phyloP scores from a whole-genome alignment of 2,329 filamentous ascomycete species.

The Diplodia intermedia region DNA sequence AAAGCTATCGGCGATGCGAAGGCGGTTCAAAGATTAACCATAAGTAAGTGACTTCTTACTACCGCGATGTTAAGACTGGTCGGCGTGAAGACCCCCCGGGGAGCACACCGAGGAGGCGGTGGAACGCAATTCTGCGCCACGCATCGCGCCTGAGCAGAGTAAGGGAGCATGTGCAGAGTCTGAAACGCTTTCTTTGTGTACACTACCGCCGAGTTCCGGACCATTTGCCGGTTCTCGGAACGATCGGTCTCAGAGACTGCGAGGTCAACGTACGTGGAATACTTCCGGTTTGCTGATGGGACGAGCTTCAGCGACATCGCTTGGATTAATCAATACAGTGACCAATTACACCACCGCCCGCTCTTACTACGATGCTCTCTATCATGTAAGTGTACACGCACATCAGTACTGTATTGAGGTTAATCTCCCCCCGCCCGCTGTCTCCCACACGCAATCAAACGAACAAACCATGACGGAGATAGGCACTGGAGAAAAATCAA shows the following conservation, averaged over 20 bases:
- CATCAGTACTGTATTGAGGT: constrained; percentile 1
- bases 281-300: no score
- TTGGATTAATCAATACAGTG: background rate
- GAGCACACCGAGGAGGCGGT: background rate
- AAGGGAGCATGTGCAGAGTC: background rate
- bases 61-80: background rate
- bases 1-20: background rate
- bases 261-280: background rate
- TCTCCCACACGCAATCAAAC: background rate
- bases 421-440: background rate
- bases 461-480: background rate
- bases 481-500: background rate
- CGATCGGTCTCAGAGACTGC: background rate
- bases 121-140: background rate
- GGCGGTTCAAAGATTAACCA: background rate
- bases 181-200: background rate
- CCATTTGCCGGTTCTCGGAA: background rate
- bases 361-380: background rate
- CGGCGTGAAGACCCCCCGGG: background rate
- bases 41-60: background rate
- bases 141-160: background rate
- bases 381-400: constrained; percentile 21
- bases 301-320: no score
- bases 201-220: background rate
- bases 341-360: background rate